Conservation (phyloP, 768 basidiomycete genomes). For the Strobilomyces echinocephalus region DNA sequence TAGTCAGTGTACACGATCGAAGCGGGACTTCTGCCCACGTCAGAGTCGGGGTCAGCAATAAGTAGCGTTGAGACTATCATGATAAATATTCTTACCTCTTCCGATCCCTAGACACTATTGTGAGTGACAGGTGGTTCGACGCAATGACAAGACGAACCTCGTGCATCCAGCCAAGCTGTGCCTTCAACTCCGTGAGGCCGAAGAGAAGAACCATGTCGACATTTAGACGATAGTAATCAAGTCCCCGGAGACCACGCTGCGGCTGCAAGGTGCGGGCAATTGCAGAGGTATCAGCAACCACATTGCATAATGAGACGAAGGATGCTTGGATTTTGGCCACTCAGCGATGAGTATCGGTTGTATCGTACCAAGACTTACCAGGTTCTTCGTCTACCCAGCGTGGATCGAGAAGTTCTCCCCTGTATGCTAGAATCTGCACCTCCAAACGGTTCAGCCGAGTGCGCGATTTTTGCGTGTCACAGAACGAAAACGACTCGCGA, state of each 20-base stretch:
- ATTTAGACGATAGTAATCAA: conserved; percentile 13
- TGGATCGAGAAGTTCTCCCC: conserved; percentile 9
- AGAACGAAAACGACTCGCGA: conserved; percentile 10
- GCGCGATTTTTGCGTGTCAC: background rate
- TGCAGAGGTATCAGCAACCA: conserved; percentile 10
- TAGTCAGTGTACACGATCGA: conserved; percentile 19
- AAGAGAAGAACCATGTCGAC: conserved; percentile 37
- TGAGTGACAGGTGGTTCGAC: background rate
- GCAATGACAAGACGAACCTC: conserved; percentile 3
- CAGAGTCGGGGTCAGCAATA: background rate
- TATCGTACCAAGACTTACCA: background rate
- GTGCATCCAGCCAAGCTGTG: conserved; percentile 41
- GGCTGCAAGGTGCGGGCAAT: conserved; percentile 1
- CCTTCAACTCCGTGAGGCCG: conserved; percentile 43
- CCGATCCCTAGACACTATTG: conserved; percentile 11
- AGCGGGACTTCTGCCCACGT: conserved; percentile 15
- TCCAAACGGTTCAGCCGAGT: background rate
- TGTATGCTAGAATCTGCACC: conserved; percentile 12
- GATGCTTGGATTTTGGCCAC: background rate
- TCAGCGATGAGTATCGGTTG: background rate
- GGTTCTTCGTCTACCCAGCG: conserved; percentile 12
- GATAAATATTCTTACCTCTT: conserved; percentile 14
- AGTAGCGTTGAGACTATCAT: background rate
- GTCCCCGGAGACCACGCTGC: background rate
- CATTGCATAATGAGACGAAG: conserved; percentile 12